Base-by-base conservation (phyloP, 2,329 filamentous ascomycete species). In the Pseudocercospora vitis region DNA sequence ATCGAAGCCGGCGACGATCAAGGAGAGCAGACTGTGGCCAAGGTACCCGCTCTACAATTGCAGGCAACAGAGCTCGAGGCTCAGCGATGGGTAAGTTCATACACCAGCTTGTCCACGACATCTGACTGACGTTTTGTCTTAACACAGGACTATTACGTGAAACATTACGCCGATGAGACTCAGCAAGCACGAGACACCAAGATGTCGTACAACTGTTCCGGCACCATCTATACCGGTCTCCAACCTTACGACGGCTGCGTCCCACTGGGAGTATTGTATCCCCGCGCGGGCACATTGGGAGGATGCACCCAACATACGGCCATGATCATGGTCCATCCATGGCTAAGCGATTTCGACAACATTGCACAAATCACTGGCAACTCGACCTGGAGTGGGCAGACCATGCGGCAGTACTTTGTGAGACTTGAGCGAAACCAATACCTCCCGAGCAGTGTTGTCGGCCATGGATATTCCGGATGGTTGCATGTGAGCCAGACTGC, bases 71-170 rank as follows among this genome's bases (percentile, higher is more conserved):
- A 85, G 61, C 21, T 55, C 79, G 84, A 55, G 72, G 73, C 24
- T 73, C 76, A 14, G 74, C 83, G 60, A 71, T 55, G 48, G 48
- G 53, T 55, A 24, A 48, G 48, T 18, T 31, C 16, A 29, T 21
- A n/a, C n/a, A 44, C 39, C 39, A 23, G 26, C 8, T 11, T 24
- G 26, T 24, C 23, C 39, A 24, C 26, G 19, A 8, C 3, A 44
- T 26, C 39, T 18, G 26, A 44, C 39, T 23, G 8, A 44, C n/a
- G n/a, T n/a, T n/a, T n/a, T n/a, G n/a, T n/a, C n/a, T n/a, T n/a
- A n/a, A n/a, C 86, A 46, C 86, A 83, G 83, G 79, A 84, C 67
- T 86, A 81, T 70, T 86, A 80, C 57, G 81, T 85, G n/a, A 76
- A 77, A 35, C 83, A 86, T 66, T 86, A 85, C 63, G 72, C 74